phyloP scores from a whole-genome alignment of 2,329 filamentous ascomycete genomes.

The Epichloe uncinata region DNA sequence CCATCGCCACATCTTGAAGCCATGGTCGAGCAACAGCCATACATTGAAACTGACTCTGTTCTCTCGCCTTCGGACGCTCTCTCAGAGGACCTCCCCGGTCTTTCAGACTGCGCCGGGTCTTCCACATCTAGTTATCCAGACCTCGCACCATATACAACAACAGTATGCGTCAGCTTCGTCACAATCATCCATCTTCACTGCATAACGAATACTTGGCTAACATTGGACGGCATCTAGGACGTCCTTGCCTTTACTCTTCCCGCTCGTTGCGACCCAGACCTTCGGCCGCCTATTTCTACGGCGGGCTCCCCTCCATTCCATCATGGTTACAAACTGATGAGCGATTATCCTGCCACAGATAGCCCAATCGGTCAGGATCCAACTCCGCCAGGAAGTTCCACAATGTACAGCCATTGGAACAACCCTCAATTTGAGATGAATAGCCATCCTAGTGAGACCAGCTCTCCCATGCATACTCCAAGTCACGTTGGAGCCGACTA shows the following conservation, averaged over 20 bases:
- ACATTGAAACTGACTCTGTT: slow-evolving; percentile 16
- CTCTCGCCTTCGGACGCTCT: slow-evolving; percentile 19
- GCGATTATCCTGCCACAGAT: slow-evolving; percentile 25
- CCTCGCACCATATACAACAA: slow-evolving; percentile 16
- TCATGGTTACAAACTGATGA: slow-evolving; percentile 28
- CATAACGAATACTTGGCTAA: background rate
- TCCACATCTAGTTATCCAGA: slow-evolving; percentile 17
- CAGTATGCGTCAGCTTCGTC: slow-evolving; percentile 16
- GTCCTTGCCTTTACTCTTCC: slow-evolving; percentile 20
- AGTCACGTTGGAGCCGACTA: slow-evolving; percentile 21
- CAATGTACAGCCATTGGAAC: slow-evolving; percentile 30
- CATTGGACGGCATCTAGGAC: slow-evolving; percentile 10
- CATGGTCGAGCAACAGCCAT: slow-evolving; percentile 24
- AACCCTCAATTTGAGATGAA: slow-evolving; percentile 26
- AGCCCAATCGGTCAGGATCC: slow-evolving; percentile 28
- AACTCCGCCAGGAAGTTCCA: slow-evolving; percentile 34
- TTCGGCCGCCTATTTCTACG: slow-evolving; percentile 39
- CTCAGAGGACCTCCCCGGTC: slow-evolving; percentile 14
- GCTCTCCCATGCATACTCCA: slow-evolving; percentile 32
- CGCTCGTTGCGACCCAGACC: slow-evolving; percentile 27
- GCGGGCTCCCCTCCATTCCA: slow-evolving; percentile 32
- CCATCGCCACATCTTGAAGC: slow-evolving; percentile 8
- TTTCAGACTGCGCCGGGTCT: slow-evolving; percentile 15
- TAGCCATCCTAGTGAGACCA: slow-evolving; percentile 27
- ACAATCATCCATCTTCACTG: background rate